Evolutionary conservation across 169 alveolate genomes (phyloP).

Genomic region (Perkinsus olseni): DNA sequence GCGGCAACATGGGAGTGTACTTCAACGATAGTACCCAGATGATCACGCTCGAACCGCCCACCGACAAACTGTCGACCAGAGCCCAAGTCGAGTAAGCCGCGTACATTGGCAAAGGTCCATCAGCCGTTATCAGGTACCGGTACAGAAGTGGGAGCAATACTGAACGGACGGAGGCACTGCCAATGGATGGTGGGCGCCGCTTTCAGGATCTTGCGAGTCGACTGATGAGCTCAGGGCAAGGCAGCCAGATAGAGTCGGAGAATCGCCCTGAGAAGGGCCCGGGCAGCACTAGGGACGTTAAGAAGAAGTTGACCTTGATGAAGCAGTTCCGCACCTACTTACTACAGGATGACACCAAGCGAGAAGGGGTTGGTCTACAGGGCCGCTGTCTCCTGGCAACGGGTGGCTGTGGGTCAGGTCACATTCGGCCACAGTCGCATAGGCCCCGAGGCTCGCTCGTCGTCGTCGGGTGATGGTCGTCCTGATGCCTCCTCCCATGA

Average conservation of each 20-base stretch:
- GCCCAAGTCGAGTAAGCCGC: background rate
- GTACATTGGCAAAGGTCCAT: too few relatives aligned
- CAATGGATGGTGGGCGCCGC: background rate
- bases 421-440: background rate
- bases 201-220: background rate
- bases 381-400: background rate
- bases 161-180: background rate
- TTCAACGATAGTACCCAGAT: constrained; percentile 73
- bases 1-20: constrained; percentile 64
- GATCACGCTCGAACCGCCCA: constrained; percentile 34
- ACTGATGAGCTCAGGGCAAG: background rate
- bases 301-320: constrained; percentile 65
- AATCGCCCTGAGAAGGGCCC: background rate
- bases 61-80: background rate
- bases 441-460: background rate
- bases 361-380: background rate
- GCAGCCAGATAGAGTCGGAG: background rate
- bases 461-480: background rate
- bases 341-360: constrained; percentile 41
- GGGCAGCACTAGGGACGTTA: constrained; percentile 45
- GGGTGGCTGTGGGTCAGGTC: background rate
- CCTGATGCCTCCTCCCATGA: background rate
- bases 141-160: background rate
- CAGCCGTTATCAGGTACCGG: background rate
- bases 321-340: constrained; percentile 65